phyloP scores from a whole-genome alignment of 2,329 filamentous ascomycete genomes.

The Lecanicillium sp. region DNA sequence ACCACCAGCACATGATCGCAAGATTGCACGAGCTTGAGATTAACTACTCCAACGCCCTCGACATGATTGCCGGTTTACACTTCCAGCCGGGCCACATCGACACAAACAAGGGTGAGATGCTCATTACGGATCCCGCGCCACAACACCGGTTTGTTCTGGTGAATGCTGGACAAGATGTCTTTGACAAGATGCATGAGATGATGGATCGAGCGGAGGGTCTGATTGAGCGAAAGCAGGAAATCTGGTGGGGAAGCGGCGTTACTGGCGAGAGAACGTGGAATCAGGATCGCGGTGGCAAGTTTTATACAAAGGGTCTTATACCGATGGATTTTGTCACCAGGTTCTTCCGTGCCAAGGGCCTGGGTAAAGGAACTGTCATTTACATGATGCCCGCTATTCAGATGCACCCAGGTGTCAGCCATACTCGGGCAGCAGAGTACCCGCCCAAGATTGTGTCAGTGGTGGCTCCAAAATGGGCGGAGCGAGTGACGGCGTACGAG shows the following conservation, averaged over 20 bases:
- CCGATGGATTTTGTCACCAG: constrained; percentile 41
- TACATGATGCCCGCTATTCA: constrained; percentile 45
- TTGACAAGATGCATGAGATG: constrained; percentile 34
- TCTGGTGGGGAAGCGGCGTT: constrained; percentile 29
- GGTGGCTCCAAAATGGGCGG: constrained; percentile 20
- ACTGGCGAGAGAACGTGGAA: constrained; percentile 31
- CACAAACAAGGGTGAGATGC: constrained; percentile 38
- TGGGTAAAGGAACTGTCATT: constrained; percentile 34
- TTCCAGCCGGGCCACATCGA: constrained; percentile 45
- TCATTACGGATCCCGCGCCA: constrained; percentile 34
- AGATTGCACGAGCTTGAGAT: constrained; percentile 53
- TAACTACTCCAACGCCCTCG: constrained; percentile 40
- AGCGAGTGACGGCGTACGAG: constrained; percentile 25
- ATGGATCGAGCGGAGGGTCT: constrained; percentile 38
- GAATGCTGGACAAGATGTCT: constrained; percentile 46
- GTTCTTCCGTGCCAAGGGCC: constrained; percentile 42
- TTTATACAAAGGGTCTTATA: constrained; percentile 36
- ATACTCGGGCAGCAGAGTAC: constrained; percentile 37
- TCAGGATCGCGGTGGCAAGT: constrained; percentile 18
- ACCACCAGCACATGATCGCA: constrained; percentile 43
- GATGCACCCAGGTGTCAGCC: constrained; percentile 34
- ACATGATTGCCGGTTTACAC: constrained; percentile 42
- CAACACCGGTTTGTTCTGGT: constrained; percentile 50
- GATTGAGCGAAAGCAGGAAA: constrained; percentile 24
- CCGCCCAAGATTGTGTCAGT: constrained; percentile 31